Conservation (phyloP, 2,329 filamentous ascomycete species). For the Penicillium glabrum region DNA sequence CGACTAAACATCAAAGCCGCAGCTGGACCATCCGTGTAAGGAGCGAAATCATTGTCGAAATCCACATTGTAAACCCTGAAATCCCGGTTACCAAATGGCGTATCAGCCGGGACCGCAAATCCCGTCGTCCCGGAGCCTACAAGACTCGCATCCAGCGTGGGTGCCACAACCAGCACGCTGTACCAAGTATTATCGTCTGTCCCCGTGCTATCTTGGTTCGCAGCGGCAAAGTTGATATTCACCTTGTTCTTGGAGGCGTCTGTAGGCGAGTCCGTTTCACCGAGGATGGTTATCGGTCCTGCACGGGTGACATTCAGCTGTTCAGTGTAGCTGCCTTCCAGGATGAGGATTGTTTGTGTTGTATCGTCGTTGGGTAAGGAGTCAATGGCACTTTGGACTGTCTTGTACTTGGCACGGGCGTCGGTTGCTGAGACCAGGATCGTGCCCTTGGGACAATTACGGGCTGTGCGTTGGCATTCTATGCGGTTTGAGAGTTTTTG, state of each 20-base stretch:
- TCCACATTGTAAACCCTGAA: slow-evolving; percentile 69
- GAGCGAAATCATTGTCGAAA: slow-evolving; percentile 60
- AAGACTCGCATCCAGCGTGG: slow-evolving; percentile 61
- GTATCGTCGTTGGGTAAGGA: slow-evolving; percentile 48
- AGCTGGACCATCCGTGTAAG: slow-evolving; percentile 55
- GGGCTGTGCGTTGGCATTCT: slow-evolving; percentile 7
- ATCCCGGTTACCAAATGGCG: slow-evolving; percentile 63
- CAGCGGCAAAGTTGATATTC: slow-evolving; percentile 59
- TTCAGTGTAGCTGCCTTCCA: slow-evolving; percentile 61
- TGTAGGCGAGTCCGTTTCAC: slow-evolving; percentile 53
- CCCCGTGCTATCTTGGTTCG: slow-evolving; percentile 48
- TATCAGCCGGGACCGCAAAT: slow-evolving; percentile 58
- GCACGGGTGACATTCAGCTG: slow-evolving; percentile 65
- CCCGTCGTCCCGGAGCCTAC: slow-evolving; percentile 64
- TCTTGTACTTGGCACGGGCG: slow-evolving; percentile 29
- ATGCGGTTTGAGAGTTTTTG: background rate
- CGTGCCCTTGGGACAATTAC: slow-evolving; percentile 29
- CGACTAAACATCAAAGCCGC: slow-evolving; percentile 62
- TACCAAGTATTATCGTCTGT: slow-evolving; percentile 62
- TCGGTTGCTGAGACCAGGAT: slow-evolving; percentile 28
- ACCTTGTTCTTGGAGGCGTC: slow-evolving; percentile 52
- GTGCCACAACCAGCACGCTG: slow-evolving; percentile 61
- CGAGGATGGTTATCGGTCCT: slow-evolving; percentile 62
- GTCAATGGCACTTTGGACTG: slow-evolving; percentile 50
- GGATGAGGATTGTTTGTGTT: slow-evolving; percentile 58